Percentiles rank a stretch among this genome's conserved stretches.
phyloP scores from a whole-genome alignment of 495 filamentous ascomycete genomes.

The Delitschia confertaspora region DNA sequence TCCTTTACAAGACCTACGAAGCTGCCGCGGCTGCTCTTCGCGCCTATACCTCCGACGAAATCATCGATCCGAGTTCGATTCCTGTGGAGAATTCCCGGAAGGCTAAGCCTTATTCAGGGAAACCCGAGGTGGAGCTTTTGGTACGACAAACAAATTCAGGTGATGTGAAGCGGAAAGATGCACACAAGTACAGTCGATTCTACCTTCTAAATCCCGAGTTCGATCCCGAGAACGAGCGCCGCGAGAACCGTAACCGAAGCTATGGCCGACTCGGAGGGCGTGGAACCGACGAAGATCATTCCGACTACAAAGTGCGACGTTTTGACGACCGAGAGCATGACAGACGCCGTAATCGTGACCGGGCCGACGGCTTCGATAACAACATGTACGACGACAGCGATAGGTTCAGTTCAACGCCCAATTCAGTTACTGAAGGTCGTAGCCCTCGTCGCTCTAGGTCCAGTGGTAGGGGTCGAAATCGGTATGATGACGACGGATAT shows the following conservation, averaged over 20 bases:
- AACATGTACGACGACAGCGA: conserved; percentile 73
- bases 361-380: conserved; percentile 51
- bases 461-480: too few species aligned
- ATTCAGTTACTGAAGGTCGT: too few species aligned
- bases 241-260: conserved; percentile 51
- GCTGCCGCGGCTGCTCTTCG: conserved; percentile 63
- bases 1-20: conserved; percentile 63
- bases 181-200: conserved; percentile 73
- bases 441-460: too few species aligned
- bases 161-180: conserved; percentile 70
- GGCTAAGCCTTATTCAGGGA: conserved; percentile 30
- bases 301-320: conserved; percentile 48
- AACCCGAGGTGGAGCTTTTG: conserved; percentile 60
- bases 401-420: too few species aligned
- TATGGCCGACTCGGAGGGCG: conserved; percentile 40
- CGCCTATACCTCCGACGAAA: conserved; percentile 45
- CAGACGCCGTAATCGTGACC: conserved; percentile 42
- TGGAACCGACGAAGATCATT: conserved; percentile 50
- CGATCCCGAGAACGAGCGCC: conserved; percentile 53
- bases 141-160: conserved; percentile 63
- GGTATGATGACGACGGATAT: too few species aligned
- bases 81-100: conserved; percentile 30
- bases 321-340: conserved; percentile 50
- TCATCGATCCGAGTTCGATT: conserved; percentile 30
- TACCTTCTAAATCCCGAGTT: conserved; percentile 78